Conservation (phyloP, 495 filamentous ascomycete genomes). For the Annulohypoxylon moriforme region DNA sequence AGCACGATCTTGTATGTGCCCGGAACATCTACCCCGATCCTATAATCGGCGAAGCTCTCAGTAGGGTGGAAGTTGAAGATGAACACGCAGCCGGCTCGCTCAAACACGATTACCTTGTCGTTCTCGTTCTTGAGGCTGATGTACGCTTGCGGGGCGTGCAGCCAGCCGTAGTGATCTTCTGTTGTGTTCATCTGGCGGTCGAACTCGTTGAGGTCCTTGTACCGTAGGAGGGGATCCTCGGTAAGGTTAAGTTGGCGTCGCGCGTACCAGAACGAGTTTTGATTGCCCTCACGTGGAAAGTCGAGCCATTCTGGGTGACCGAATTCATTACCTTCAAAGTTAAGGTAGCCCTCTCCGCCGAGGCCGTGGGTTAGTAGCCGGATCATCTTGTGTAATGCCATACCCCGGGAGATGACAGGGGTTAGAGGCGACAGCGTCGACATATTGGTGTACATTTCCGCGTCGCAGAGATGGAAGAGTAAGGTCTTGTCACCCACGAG, state of each 20-base stretch:
- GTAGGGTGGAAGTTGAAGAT: constrained; percentile 96
- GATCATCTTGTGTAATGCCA: constrained; percentile 96
- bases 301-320: constrained; percentile 99
- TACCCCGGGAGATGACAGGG: constrained; percentile 88
- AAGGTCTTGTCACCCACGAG: constrained; percentile 96
- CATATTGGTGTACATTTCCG: constrained; percentile 98
- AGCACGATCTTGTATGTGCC: constrained; percentile 92
- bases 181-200: constrained; percentile 89
- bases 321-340: constrained; percentile 99
- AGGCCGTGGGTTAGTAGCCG: constrained; percentile 90
- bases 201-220: constrained; percentile 93
- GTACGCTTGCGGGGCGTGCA: constrained; percentile 87
- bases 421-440: constrained; percentile 84
- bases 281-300: constrained; percentile 93
- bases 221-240: constrained; percentile 85
- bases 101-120: constrained; percentile 97
- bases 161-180: constrained; percentile 92
- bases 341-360: constrained; percentile 97
- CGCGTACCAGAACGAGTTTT: constrained; percentile 97
- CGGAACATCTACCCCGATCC: constrained; percentile 83
- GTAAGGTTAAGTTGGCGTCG: constrained; percentile 94
- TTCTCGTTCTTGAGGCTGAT: constrained; percentile 92
- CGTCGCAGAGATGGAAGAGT: constrained; percentile 98
- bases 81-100: constrained; percentile 89
- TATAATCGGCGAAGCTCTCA: constrained; percentile 91